Percentiles rank a stretch among this genome's conserved stretches.
Evolutionary conservation across 768 basidiomycete genomes (phyloP).

Genomic region (Mycena kentingensis): DNA sequence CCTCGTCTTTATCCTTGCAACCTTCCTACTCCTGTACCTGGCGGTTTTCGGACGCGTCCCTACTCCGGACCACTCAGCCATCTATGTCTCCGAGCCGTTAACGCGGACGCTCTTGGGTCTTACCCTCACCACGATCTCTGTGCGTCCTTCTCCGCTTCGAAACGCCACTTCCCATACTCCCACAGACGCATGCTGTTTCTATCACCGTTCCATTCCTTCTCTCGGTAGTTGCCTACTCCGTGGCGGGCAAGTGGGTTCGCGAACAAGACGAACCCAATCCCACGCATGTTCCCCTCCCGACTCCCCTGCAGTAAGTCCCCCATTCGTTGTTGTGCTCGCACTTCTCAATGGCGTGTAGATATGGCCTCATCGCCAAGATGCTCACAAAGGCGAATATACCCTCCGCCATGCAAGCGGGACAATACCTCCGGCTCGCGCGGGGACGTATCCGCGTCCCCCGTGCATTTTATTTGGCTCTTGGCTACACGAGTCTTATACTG

Average conservation of each 20-base stretch:
- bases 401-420: constrained; percentile 10
- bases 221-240: constrained; percentile 18
- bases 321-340: background rate
- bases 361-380: constrained; percentile 18
- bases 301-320: constrained; percentile 16
- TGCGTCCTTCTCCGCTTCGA: background rate
- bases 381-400: constrained; percentile 9
- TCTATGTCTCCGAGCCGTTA: constrained; percentile 6
- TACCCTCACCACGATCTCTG: constrained; percentile 17
- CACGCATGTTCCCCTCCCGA: constrained; percentile 12
- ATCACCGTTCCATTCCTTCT: constrained; percentile 19
- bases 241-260: constrained; percentile 19
- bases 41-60: constrained; percentile 4
- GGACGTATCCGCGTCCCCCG: constrained; percentile 9
- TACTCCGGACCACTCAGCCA: background rate
- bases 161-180: background rate
- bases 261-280: constrained; percentile 16
- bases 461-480: constrained; percentile 15
- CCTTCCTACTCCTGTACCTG: constrained; percentile 16
- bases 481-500: constrained; percentile 11
- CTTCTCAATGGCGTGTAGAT: constrained; percentile 2
- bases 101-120: constrained; percentile 13
- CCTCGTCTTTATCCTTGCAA: constrained; percentile 10
- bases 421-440: background rate
- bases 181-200: constrained; percentile 16